These are phyloP conservation scores for Trametes pubescens DNA, from an alignment of 1,284 basidiomycete genomes.

Conservation along the genomic window DNA sequence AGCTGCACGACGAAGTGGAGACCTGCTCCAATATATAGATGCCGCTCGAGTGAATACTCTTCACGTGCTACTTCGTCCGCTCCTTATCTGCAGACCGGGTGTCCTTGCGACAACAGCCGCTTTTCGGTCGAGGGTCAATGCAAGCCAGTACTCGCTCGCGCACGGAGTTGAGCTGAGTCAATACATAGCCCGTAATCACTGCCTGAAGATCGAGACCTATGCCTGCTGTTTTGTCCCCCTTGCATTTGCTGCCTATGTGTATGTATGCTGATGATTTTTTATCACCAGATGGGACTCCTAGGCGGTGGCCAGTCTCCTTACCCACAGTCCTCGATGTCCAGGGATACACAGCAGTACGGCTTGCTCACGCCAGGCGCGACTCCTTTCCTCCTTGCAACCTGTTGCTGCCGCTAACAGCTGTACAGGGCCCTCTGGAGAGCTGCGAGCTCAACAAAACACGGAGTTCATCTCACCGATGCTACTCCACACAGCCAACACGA, in stretches of 20 bases:
- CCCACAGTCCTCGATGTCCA: conserved; percentile 43
- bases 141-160: too few species aligned
- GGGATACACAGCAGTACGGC: conserved; percentile 57
- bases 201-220: neutral
- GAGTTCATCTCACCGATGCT: conserved; percentile 73
- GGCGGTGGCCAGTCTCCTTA: conserved; percentile 57
- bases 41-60: too few species aligned
- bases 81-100: too few species aligned
- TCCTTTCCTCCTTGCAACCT: neutral
- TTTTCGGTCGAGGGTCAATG: too few species aligned
- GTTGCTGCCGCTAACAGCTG: neutral
- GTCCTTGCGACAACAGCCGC: too few species aligned
- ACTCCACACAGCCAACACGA: conserved; percentile 45
- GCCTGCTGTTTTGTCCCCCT: neutral
- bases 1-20: too few species aligned
- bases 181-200: too few species aligned
- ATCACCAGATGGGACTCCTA: conserved; percentile 72
- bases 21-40: too few species aligned
- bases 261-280: neutral
- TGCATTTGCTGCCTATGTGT: neutral
- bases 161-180: too few species aligned
- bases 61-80: too few species aligned
- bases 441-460: conserved; percentile 64
- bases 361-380: conserved; percentile 76
- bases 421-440: conserved; percentile 69